These are phyloP conservation scores for Rhodotorula sp. DNA, from an alignment of 1,284 basidiomycete species.

Conservation along the genomic window DNA sequence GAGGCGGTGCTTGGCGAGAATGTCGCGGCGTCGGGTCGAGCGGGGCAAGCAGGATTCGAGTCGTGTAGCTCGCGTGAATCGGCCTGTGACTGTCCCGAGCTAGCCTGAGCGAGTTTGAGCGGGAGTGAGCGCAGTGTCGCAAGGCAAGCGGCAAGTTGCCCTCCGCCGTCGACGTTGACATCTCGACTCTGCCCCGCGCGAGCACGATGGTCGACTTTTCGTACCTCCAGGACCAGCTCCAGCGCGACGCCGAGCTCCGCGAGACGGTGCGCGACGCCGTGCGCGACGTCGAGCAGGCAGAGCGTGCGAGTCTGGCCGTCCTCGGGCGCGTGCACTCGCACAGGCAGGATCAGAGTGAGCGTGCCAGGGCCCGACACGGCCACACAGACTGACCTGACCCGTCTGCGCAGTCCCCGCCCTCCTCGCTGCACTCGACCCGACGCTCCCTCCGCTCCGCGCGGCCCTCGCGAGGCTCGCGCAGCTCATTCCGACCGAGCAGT, in stretches of 20 bases:
- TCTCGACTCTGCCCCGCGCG: no score
- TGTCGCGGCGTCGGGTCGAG: no score
- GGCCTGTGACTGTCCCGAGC: no score
- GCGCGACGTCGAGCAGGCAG: conserved; percentile 32
- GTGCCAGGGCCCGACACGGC: no score
- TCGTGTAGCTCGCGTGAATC: no score
- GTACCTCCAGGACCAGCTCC: conserved; percentile 28
- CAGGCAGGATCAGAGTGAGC: conserved; percentile 13
- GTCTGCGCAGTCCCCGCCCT: conserved; percentile 22
- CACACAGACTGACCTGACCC: not conserved
- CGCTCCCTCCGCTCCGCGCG: conserved; percentile 24
- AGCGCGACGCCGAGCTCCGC: conserved; percentile 34
- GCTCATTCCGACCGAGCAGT: conserved; percentile 66
- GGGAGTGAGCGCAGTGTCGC: no score
- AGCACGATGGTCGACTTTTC: conserved; percentile 25
- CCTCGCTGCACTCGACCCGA: conserved; percentile 35
- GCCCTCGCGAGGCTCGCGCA: conserved; percentile 21
- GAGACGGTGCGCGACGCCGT: conserved; percentile 39
- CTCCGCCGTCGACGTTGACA: no score
- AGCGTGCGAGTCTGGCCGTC: conserved; percentile 20
- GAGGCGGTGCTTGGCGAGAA: no score
- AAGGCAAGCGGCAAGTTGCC: no score
- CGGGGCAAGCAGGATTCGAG: no score
- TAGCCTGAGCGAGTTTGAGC: no score
- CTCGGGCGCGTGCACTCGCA: conserved; percentile 29